Evolutionary conservation across 2,329 filamentous ascomycete species (phyloP), one percentile per base, ranked within the genome.

Genomic region (Talaromyces piceae): DNA sequence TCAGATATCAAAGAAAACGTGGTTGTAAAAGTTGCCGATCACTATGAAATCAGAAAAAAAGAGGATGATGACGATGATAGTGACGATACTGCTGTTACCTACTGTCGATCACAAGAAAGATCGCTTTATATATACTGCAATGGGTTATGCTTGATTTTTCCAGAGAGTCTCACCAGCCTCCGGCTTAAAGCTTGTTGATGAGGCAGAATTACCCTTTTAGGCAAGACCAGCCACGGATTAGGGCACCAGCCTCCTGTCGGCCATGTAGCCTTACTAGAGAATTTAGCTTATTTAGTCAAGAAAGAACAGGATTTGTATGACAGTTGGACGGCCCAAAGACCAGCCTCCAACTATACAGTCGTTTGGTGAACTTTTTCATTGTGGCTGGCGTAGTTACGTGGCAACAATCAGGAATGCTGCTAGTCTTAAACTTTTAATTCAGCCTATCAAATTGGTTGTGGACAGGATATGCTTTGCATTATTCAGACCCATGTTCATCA

Each of bases 41-140:
- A 23, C 39, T 25, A 12, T 13, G 13, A n/a, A 25, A 25, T 39
- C 28, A n/a, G n/a, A n/a, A n/a, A n/a, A n/a, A n/a, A n/a, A n/a
- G n/a, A n/a, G n/a, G n/a, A n/a, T n/a, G n/a, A n/a, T n/a, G n/a
- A n/a, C n/a, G n/a, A n/a, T n/a, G n/a, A n/a, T n/a, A n/a, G n/a
- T 37, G 7, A 28, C 22, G 16, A 37, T 37, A 20, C 16, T 13
- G 3, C 20, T 47, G 3, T 46, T 46, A n/a, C n/a, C n/a, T n/a
- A n/a, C 13, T 31, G 13, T 5, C 6, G 31, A 31, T 25, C 5
- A 20, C n/a, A 41, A 41, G 45, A 8, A 28, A 31, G 9, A 37
- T 53, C 41, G 31, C 41, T 37, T 31, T 41, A 53, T 53, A 53
- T 46, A 53, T 53, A 53, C 20, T 53, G 41, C 41, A 53, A 53